Evolutionary conservation across 768 basidiomycete species (phyloP).

Genomic region (Hortiboletus campestris): DNA sequence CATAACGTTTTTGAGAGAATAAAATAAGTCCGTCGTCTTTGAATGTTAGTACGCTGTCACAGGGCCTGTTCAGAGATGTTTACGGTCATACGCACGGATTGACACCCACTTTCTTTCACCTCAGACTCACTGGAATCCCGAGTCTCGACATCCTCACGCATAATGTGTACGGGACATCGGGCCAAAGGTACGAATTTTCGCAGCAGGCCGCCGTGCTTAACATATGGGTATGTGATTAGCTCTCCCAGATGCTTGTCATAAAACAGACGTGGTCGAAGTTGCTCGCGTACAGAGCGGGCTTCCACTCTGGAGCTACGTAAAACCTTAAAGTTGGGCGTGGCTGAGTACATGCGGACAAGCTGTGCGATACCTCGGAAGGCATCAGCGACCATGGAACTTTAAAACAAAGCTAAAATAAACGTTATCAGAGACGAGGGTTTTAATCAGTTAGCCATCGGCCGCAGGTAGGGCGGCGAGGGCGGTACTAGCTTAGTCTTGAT

Average conservation of each 20-base stretch:
- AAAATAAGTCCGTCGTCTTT: neutral
- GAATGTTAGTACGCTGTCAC: neutral
- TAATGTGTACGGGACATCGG: neutral
- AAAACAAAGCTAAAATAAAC: neutral
- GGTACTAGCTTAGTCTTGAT: too few relatives aligned
- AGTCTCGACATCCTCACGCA: neutral
- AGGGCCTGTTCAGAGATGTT: neutral
- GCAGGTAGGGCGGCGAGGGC: too few relatives aligned
- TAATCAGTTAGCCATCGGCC: neutral
- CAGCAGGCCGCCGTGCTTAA: neutral
- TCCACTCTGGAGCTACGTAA: neutral
- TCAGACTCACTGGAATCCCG: neutral
- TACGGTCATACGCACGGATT: neutral
- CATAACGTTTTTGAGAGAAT: neutral
- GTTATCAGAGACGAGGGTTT: neutral
- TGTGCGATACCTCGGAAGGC: slow-evolving; percentile 1
- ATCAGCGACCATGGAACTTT: neutral
- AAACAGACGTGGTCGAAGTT: neutral
- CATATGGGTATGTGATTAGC: neutral
- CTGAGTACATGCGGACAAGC: neutral
- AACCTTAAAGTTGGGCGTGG: neutral
- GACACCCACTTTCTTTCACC: neutral
- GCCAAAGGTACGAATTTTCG: neutral
- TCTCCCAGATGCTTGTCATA: neutral
- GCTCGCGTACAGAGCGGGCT: neutral